phyloP scores from a whole-genome alignment of 108 stramenopile species.

The Chaetoceros muelleri region DNA sequence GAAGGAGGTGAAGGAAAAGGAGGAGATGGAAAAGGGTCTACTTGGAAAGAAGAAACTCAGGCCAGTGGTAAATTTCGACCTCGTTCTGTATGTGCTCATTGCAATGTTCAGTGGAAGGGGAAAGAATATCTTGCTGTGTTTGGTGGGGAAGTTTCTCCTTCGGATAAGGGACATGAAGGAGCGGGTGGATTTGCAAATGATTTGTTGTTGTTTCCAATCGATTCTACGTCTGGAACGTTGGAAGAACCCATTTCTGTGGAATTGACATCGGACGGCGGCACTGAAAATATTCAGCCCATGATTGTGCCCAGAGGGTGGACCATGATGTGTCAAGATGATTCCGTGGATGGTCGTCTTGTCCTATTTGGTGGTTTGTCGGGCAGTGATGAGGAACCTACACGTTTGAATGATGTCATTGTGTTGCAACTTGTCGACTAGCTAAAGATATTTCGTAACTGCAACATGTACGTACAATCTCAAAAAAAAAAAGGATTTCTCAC shows the following conservation, averaged over 20 bases:
- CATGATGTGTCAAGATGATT: constrained; percentile 22
- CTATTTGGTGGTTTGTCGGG: constrained; percentile 60
- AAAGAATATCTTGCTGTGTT: constrained; percentile 32
- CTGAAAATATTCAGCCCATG: constrained; percentile 12
- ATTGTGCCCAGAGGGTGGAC: constrained; percentile 53
- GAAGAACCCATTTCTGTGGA: not conserved
- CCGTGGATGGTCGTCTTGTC: constrained; percentile 15
- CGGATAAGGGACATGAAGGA: constrained; percentile 53
- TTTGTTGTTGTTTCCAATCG: constrained; percentile 30
- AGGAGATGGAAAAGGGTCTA: constrained; percentile 1
- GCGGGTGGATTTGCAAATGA: constrained; percentile 56
- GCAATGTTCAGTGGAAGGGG: constrained; percentile 29
- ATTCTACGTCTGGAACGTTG: constrained; percentile 16
- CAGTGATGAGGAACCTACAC: constrained; percentile 33
- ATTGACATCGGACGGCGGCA: too few species aligned
- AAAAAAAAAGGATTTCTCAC: too few species aligned
- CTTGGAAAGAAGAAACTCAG: constrained; percentile 21
- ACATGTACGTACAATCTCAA: too few species aligned
- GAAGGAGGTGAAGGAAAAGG: too few species aligned
- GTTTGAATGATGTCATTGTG: constrained; percentile 49
- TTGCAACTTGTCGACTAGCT: too few species aligned
- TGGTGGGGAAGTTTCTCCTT: constrained; percentile 67
- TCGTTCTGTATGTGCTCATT: constrained; percentile 44
- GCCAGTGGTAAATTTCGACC: constrained; percentile 21
- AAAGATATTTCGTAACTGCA: too few species aligned